Conservation (phyloP, 371 early-diverging fungal species). For the Circinella umbellata region DNA sequence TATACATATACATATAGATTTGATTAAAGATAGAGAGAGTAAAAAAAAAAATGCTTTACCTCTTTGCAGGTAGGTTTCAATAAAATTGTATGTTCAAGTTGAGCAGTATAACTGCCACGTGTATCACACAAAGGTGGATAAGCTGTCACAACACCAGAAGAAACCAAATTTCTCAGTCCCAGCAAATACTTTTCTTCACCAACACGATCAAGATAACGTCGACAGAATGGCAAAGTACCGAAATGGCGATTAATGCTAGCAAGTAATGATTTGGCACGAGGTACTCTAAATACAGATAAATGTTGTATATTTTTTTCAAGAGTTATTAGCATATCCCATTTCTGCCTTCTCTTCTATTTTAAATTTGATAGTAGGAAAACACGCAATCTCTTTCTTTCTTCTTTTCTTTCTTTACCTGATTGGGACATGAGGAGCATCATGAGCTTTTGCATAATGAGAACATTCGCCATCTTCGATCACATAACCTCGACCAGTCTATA, state of each 20-base stretch:
- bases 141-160: slow-evolving; percentile 83
- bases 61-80: slow-evolving; percentile 93
- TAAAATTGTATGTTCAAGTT: slow-evolving; percentile 98
- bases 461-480: slow-evolving; percentile 95
- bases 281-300: slow-evolving; percentile 47
- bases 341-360: no score
- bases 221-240: slow-evolving; percentile 98
- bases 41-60: slow-evolving; percentile 32
- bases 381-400: not conserved
- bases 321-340: no score
- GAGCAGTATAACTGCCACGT: slow-evolving; percentile 95
- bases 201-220: slow-evolving; percentile 94
- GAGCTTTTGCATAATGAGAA: slow-evolving; percentile 90
- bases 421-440: slow-evolving; percentile 67
- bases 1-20: no score
- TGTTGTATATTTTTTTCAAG: no score
- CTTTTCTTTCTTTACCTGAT: slow-evolving; percentile 56
- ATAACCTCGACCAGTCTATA: slow-evolving; percentile 92
- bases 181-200: slow-evolving; percentile 88
- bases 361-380: no score
- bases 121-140: slow-evolving; percentile 97
- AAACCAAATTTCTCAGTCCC: slow-evolving; percentile 88
- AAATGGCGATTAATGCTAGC: slow-evolving; percentile 92
- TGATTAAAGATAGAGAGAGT: not conserved
- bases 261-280: slow-evolving; percentile 87